Evolutionary conservation across 2,329 filamentous ascomycete genomes (phyloP).

Genomic region (Phoma sp.): DNA sequence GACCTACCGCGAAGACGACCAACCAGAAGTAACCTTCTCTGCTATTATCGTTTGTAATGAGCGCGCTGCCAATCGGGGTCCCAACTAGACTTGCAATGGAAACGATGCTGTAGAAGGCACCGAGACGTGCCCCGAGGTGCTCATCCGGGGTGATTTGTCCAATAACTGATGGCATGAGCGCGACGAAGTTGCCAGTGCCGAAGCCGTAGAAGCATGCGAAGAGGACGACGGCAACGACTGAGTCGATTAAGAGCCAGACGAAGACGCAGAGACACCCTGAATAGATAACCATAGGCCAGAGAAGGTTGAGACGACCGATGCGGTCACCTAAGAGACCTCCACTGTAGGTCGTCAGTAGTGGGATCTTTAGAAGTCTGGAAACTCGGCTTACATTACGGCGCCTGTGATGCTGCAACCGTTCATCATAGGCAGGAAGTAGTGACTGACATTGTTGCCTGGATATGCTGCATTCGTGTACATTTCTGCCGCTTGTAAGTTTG

Average conservation of each 20-base stretch:
- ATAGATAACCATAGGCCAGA: constrained; percentile 56
- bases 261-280: constrained; percentile 57
- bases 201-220: constrained; percentile 75
- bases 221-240: constrained; percentile 65
- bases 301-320: constrained; percentile 61
- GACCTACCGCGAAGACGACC: constrained; percentile 36
- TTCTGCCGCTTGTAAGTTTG: constrained; percentile 46
- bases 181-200: constrained; percentile 69
- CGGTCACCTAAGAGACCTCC: constrained; percentile 61
- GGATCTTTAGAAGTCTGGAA: not conserved
- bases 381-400: constrained; percentile 55
- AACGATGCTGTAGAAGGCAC: constrained; percentile 67
- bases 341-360: constrained; percentile 38
- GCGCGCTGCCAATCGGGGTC: constrained; percentile 67
- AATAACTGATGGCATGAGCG: constrained; percentile 67
- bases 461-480: constrained; percentile 66
- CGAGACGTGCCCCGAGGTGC: constrained; percentile 72
- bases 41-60: constrained; percentile 28
- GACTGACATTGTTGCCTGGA: constrained; percentile 52
- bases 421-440: constrained; percentile 54
- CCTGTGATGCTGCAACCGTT: constrained; percentile 62
- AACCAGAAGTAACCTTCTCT: constrained; percentile 33
- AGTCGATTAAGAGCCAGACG: constrained; percentile 59
- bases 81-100: constrained; percentile 71
- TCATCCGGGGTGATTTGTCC: constrained; percentile 74